These are phyloP conservation scores for Danielia reshetovae DNA, from an alignment of 805 yeast species.

Conservation along the genomic window DNA sequence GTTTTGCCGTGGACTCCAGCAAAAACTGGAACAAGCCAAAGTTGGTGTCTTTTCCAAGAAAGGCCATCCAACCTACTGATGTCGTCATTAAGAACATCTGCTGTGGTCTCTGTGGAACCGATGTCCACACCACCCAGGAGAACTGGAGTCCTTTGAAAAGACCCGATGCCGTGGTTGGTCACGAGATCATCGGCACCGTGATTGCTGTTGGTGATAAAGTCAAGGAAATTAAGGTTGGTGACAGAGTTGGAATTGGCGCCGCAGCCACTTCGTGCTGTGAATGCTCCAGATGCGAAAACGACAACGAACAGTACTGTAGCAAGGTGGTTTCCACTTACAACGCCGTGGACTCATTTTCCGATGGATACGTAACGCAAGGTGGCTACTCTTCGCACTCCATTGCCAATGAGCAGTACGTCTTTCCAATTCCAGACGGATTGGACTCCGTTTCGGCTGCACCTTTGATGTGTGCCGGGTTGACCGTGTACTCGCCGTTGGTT, in stretches of 20 bases:
- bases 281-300: slow-evolving; percentile 50
- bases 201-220: slow-evolving; percentile 15
- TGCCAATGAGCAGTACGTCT: slow-evolving; percentile 57
- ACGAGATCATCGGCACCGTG: slow-evolving; percentile 62
- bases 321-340: slow-evolving; percentile 51
- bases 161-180: slow-evolving; percentile 51
- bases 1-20: slow-evolving; percentile 50
- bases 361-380: slow-evolving; percentile 58
- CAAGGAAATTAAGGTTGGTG: slow-evolving; percentile 14
- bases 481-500: slow-evolving; percentile 64
- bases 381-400: slow-evolving; percentile 69
- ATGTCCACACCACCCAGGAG: slow-evolving; percentile 13
- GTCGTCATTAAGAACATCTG: slow-evolving; percentile 26
- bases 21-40: slow-evolving; percentile 56
- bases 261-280: slow-evolving; percentile 20
- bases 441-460: slow-evolving; percentile 61
- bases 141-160: slow-evolving; percentile 16
- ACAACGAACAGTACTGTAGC: slow-evolving; percentile 42
- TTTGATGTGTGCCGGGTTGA: slow-evolving; percentile 73
- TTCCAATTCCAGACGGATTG: slow-evolving; percentile 56
- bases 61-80: slow-evolving; percentile 24
- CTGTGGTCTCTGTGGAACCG: slow-evolving; percentile 20
- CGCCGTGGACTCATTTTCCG: slow-evolving; percentile 28
- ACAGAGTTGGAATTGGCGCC: slow-evolving; percentile 21
- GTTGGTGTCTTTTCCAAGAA: slow-evolving; percentile 47